phyloP scores from a whole-genome alignment of 169 alveolate species.

The Sarcocystis neurona region DNA sequence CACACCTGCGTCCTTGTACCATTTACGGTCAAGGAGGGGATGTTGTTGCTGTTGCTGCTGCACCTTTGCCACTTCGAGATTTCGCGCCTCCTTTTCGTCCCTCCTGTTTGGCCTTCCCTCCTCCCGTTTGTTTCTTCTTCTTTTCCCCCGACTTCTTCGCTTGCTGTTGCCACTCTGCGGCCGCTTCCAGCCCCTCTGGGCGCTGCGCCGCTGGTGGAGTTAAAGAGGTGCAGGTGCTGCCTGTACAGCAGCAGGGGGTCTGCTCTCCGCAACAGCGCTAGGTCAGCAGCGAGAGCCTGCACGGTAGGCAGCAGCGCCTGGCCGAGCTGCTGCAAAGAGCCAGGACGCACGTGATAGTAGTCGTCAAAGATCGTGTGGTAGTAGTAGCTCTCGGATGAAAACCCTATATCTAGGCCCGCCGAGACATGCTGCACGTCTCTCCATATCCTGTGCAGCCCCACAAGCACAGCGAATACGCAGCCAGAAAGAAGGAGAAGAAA shows the following conservation, averaged over 20 bases:
- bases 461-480: too few species aligned
- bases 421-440: constrained; percentile 4
- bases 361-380: constrained; percentile 25
- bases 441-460: background rate
- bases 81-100: background rate
- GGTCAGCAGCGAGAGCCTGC: background rate
- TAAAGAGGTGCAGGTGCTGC: too few species aligned
- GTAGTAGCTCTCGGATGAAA: background rate
- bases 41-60: background rate
- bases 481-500: background rate
- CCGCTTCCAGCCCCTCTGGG: too few species aligned
- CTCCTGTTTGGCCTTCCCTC: background rate
- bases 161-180: too few species aligned
- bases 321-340: constrained; percentile 22
- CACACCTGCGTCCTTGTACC: too few species aligned
- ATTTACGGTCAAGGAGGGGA: too few species aligned
- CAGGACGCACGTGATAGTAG: constrained; percentile 13
- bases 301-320: background rate
- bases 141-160: too few species aligned
- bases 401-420: constrained; percentile 20
- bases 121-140: background rate
- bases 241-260: too few species aligned
- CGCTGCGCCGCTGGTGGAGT: too few species aligned
- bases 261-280: background rate
- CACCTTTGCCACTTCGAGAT: background rate